A percentile compares a stretch with the other conserved stretches of the same genome.
Conservation (phyloP, 768 basidiomycete genomes). For the Rhizopogon roseolus region DNA sequence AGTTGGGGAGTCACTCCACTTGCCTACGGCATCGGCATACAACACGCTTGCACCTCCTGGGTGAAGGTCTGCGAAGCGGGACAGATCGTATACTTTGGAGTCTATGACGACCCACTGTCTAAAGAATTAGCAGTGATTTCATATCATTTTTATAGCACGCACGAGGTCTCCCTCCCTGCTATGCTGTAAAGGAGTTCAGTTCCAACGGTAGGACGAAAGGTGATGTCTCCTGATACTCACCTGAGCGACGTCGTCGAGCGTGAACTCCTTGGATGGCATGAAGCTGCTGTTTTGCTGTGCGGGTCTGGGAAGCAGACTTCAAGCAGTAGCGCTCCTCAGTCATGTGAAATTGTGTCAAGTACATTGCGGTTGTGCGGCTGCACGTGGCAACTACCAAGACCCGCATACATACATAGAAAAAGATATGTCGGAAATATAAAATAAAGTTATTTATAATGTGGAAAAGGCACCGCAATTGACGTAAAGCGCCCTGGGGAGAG, state of each 20-base stretch:
- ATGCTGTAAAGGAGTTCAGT: slow-evolving; percentile 47
- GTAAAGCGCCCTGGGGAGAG: too few relatives aligned
- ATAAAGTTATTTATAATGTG: too few relatives aligned
- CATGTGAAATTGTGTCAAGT: too few relatives aligned
- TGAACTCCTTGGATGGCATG: slow-evolving; percentile 31
- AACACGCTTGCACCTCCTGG: slow-evolving; percentile 80
- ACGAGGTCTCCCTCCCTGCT: slow-evolving; percentile 83
- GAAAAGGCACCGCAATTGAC: too few relatives aligned
- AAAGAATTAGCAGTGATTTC: slow-evolving; percentile 2
- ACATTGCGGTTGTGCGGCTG: too few relatives aligned
- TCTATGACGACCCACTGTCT: slow-evolving; percentile 78
- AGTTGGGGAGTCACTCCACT: slow-evolving; percentile 12
- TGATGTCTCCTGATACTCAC: slow-evolving; percentile 30
- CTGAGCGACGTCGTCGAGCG: slow-evolving; percentile 61
- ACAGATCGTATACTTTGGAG: slow-evolving; percentile 76
- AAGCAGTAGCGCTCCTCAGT: too few relatives aligned
- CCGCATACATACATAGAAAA: too few relatives aligned
- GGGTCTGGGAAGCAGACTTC: too few relatives aligned
- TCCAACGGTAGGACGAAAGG: neutral
- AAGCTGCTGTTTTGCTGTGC: neutral
- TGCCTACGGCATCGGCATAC: slow-evolving; percentile 61
- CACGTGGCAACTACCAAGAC: too few relatives aligned
- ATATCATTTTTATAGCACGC: slow-evolving; percentile 16
- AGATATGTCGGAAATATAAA: too few relatives aligned
- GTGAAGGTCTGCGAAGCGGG: slow-evolving; percentile 78